phyloP scores from a whole-genome alignment of 441 rosid species.

The Kokia cookei region DNA sequence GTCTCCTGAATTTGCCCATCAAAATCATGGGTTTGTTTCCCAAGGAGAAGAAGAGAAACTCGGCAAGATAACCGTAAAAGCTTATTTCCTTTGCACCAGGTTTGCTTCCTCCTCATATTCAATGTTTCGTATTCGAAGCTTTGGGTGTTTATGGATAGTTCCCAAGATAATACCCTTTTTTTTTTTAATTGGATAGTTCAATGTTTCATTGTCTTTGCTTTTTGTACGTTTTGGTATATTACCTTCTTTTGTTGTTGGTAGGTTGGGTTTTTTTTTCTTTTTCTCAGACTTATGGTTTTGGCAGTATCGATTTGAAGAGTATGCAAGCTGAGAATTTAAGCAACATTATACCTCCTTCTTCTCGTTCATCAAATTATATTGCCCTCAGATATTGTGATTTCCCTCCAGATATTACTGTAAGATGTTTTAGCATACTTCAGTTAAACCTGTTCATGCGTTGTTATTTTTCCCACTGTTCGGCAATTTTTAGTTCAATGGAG shows the following conservation, averaged over 20 bases:
- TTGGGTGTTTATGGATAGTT: not conserved
- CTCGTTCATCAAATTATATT: conserved; percentile 84
- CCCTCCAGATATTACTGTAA: conserved; percentile 64
- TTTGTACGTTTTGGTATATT: conserved; percentile 13
- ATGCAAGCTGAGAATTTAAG: conserved; percentile 86
- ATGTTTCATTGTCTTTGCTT: not conserved
- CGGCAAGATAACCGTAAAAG: conserved; percentile 73
- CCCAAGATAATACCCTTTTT: too few species aligned
- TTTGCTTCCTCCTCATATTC: conserved; percentile 8
- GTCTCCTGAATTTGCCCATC: conserved; percentile 32
- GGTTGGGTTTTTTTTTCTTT: conserved; percentile 17
- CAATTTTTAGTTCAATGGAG: not conserved
- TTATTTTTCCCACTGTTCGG: not conserved
- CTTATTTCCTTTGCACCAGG: conserved; percentile 85
- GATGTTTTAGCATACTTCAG: conserved; percentile 24
- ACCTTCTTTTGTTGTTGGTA: conserved; percentile 29
- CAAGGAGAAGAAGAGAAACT: conserved; percentile 45
- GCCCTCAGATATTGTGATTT: conserved; percentile 66
- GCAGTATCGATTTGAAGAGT: conserved; percentile 94
- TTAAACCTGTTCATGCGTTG: not conserved
- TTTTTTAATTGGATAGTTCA: too few species aligned
- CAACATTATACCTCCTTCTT: conserved; percentile 74
- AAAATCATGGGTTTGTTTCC: conserved; percentile 24
- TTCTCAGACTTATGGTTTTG: conserved; percentile 56
- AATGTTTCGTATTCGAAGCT: not conserved